phyloP scores from a whole-genome alignment of 192 early-diverging fungal species.

The Backusella westeae region DNA sequence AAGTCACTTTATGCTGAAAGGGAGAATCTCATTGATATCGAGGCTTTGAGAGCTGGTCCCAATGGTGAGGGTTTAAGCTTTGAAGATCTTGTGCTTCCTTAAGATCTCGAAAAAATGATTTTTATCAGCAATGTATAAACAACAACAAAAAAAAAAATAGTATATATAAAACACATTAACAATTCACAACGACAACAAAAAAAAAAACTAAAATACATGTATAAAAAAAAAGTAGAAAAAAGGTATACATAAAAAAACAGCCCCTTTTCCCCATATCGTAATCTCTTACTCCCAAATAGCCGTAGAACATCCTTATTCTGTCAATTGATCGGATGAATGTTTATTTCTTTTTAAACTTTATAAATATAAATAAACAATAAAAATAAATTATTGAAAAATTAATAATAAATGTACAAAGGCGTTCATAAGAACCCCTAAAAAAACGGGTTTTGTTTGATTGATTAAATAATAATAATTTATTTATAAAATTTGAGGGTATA shows the following conservation, averaged over 20 bases:
- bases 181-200: no score
- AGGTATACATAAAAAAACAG: no score
- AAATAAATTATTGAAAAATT: neutral
- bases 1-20: slow-evolving; percentile 63
- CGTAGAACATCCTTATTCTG: neutral
- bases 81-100: slow-evolving; percentile 11
- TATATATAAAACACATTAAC: neutral
- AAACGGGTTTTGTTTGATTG: neutral
- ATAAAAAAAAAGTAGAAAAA: no score
- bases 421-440: neutral
- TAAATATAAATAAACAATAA: neutral
- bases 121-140: neutral
- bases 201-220: no score
- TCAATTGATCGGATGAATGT: neutral
- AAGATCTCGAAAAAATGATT: neutral
- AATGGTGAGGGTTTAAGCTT: slow-evolving; percentile 1
- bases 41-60: slow-evolving; percentile 22
- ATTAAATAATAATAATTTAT: neutral
- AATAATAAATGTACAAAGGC: neutral
- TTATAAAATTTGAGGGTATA: neutral
- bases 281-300: no score
- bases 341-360: neutral
- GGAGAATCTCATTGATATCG: slow-evolving; percentile 48
- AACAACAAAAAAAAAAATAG: neutral
- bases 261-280: no score